These are phyloP conservation scores for Xerocomellus amylosporus DNA, from an alignment of 768 basidiomycete species.

Conservation along the genomic window DNA sequence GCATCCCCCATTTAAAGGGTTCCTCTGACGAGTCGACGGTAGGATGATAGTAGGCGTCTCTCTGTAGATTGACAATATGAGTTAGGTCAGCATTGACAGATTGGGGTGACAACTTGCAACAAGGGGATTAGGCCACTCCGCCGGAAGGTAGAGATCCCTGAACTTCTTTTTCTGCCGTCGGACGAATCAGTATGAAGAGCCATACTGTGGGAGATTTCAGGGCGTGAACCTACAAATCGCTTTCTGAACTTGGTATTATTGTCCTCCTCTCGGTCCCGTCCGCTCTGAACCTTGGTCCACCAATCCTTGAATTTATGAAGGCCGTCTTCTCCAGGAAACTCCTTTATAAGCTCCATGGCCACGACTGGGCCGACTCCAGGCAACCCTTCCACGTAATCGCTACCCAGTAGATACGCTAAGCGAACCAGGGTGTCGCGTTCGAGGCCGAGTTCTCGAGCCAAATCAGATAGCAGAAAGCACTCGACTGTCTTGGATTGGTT, in stretches of 20 bases:
- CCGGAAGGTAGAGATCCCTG: slow-evolving; percentile 72
- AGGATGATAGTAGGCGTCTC: slow-evolving; percentile 92
- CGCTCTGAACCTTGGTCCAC: slow-evolving; percentile 93
- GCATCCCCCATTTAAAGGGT: slow-evolving; percentile 93
- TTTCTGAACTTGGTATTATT: slow-evolving; percentile 74
- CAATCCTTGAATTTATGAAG: slow-evolving; percentile 86
- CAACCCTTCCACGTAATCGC: slow-evolving; percentile 94
- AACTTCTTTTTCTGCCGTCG: slow-evolving; percentile 79
- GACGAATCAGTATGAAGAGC: slow-evolving; percentile 10
- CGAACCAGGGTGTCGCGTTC: slow-evolving; percentile 83
- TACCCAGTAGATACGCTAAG: slow-evolving; percentile 91
- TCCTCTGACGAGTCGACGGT: slow-evolving; percentile 89
- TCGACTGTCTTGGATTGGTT: slow-evolving; percentile 99
- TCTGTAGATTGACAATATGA: slow-evolving; percentile 40
- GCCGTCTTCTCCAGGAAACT: slow-evolving; percentile 86
- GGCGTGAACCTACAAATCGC: slow-evolving; percentile 67
- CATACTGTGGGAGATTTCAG: slow-evolving; percentile 3
- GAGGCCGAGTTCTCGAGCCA: slow-evolving; percentile 83
- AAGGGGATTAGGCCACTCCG: slow-evolving; percentile 89
- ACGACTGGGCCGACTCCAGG: slow-evolving; percentile 92
- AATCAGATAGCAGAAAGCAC: slow-evolving; percentile 83
- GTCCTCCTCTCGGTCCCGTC: slow-evolving; percentile 76
- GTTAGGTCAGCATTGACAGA: slow-evolving; percentile 2
- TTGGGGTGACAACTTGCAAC: slow-evolving; percentile 56
- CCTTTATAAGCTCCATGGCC: slow-evolving; percentile 91